Evolutionary conservation across 2,329 filamentous ascomycete genomes (phyloP), one percentile per base, ranked within the genome.

Genomic region (Knufia fluminis): DNA sequence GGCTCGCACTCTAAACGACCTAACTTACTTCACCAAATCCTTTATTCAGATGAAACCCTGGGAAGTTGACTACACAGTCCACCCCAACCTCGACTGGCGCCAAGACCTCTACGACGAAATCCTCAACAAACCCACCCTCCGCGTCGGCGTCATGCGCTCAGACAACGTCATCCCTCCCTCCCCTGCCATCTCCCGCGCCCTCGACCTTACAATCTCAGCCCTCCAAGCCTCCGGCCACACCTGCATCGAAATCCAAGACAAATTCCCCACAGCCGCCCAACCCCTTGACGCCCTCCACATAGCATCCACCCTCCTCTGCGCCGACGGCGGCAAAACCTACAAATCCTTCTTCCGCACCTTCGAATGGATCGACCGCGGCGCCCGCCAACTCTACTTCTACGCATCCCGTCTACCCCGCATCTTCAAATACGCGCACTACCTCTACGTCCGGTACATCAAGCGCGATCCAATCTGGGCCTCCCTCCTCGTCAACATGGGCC

Each of bases 61-160:
- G 90, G 83, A 78, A 52, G 94, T 94, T 61, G 90, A 95, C 63
- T 82, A 87, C 59, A 83, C 80, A 0, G 86, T 91, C 1, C 88
- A 94, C 61, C 89, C 88, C 0, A 45, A 45, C 26, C 74, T 96
- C n/a, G 72, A 77, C 2, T 96, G 90, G 90, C 73, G 85, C 50
- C 64, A 73, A 2, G 73, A 83, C 0, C 59, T 81, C 1, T 78
- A 80, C 56, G 64, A 73, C 14, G 78, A 82, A 39, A 82, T 77
- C 52, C 66, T 70, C 31, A 72, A 76, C 24, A 83, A 81, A 64
- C 78, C 77, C 61, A 77, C 69, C 53, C 69, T 94, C 16, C 76
- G 80, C 19, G 75, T 95, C 9, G 90, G 90, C 3, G 71, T 96
- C 14, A 73, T 96, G 70, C 76, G 80, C 36, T 87, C 80, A 3